Evolutionary conservation across 73 alveolate genomes (phyloP).

Genomic region (Paramecium sexaurelia): DNA sequence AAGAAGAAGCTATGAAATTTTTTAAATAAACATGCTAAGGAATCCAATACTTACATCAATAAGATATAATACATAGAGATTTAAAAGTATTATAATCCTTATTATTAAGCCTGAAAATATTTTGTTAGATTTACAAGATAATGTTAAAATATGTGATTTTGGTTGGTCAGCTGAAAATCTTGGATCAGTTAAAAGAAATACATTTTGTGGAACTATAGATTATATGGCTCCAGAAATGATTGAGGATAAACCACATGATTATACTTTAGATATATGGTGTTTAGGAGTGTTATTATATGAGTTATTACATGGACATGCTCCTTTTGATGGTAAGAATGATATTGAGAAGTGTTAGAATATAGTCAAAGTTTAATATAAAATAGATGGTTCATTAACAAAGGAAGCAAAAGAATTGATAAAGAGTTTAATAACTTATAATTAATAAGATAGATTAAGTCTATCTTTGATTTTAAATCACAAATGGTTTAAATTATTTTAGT

Average conservation of each 20-base stretch:
- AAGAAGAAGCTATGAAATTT: conserved; percentile 62
- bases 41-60: conserved; percentile 64
- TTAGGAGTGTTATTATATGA: conserved; percentile 93
- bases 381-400: conserved; percentile 73
- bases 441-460: conserved; percentile 84
- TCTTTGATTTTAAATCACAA: conserved; percentile 88
- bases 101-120: conserved; percentile 82
- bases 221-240: conserved; percentile 95
- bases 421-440: conserved; percentile 76
- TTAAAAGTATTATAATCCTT: conserved; percentile 38
- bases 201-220: conserved; percentile 87
- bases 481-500: conserved; percentile 75
- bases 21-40: conserved; percentile 73
- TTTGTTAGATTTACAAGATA: conserved; percentile 77
- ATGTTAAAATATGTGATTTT: conserved; percentile 91
- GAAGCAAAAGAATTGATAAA: conserved; percentile 84
- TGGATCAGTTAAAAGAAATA: conserved; percentile 70
- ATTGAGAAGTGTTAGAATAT: conserved; percentile 71
- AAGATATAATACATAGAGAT: conserved; percentile 72
- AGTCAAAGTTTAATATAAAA: conserved; percentile 70
- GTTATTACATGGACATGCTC: conserved; percentile 90
- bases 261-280: conserved; percentile 92
- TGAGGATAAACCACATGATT: conserved; percentile 80
- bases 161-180: conserved; percentile 86
- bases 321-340: conserved; percentile 74